These are phyloP conservation scores for Debaryomyces tyrocola DNA, from an alignment of 805 yeast species.

Conservation along the genomic window DNA sequence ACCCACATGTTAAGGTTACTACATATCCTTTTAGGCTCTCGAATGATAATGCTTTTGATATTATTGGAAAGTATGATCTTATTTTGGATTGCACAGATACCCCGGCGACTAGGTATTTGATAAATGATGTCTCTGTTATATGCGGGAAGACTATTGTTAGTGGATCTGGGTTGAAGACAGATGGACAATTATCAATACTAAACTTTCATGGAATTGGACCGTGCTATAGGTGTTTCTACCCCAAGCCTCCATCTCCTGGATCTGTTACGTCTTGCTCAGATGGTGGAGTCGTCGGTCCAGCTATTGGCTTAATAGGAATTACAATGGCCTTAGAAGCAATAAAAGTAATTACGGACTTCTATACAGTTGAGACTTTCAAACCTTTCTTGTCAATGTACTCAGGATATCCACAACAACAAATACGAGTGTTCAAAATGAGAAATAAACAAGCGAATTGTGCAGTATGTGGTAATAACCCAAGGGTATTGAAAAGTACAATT, in stretches of 20 bases:
- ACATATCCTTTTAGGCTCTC: conserved; percentile 55
- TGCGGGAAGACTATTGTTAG: conserved; percentile 74
- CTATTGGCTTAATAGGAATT: conserved; percentile 88
- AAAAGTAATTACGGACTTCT: conserved; percentile 63
- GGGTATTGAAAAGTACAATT: conserved; percentile 49
- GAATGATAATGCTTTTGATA: conserved; percentile 58
- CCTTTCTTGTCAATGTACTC: conserved; percentile 72
- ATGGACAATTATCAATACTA: conserved; percentile 82
- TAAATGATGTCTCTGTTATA: conserved; percentile 80
- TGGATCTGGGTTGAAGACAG: conserved; percentile 88
- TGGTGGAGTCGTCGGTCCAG: conserved; percentile 94
- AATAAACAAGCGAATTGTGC: conserved; percentile 58
- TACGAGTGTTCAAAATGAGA: conserved; percentile 81
- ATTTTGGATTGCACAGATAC: conserved; percentile 94
- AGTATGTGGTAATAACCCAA: conserved; percentile 59
- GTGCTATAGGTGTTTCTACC: conserved; percentile 92
- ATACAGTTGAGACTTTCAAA: conserved; percentile 49
- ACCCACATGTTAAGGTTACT: conserved; percentile 62
- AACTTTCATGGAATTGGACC: conserved; percentile 73
- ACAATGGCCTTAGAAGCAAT: conserved; percentile 88
- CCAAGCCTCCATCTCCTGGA: conserved; percentile 84
- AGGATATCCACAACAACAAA: conserved; percentile 63
- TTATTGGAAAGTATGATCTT: conserved; percentile 66
- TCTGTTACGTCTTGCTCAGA: conserved; percentile 84
- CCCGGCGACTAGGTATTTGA: conserved; percentile 81